Evolutionary conservation across 1,139 yeast species (phyloP).

Genomic region (Neolecta irregularis): DNA sequence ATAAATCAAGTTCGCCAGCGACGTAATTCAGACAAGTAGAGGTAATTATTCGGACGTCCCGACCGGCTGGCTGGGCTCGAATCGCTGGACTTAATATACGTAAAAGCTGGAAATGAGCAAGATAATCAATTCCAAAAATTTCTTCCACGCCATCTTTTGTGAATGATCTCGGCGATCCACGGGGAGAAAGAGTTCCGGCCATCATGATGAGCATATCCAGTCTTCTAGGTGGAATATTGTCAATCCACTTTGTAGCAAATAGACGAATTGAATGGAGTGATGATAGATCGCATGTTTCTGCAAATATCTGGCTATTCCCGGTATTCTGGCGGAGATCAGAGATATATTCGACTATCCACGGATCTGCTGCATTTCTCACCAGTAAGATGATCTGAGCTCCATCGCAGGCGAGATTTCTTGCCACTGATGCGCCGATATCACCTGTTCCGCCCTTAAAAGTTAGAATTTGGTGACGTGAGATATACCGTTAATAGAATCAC

Average conservation of each 20-base stretch:
- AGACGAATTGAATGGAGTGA: slow-evolving; percentile 65
- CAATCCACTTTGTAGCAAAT: slow-evolving; percentile 90
- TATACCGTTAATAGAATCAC: slow-evolving; percentile 3
- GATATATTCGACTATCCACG: slow-evolving; percentile 67
- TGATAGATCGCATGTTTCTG: slow-evolving; percentile 72
- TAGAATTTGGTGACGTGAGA: background rate
- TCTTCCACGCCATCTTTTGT: slow-evolving; percentile 72
- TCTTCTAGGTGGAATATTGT: slow-evolving; percentile 77
- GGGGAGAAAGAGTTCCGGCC: slow-evolving; percentile 72
- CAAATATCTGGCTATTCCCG: slow-evolving; percentile 60
- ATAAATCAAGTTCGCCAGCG: slow-evolving; percentile 46
- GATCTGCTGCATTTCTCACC: slow-evolving; percentile 45
- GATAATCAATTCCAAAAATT: slow-evolving; percentile 71
- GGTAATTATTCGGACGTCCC: slow-evolving; percentile 71
- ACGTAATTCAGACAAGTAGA: slow-evolving; percentile 67
- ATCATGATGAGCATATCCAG: slow-evolving; percentile 77
- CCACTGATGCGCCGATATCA: slow-evolving; percentile 72
- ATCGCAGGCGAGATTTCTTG: slow-evolving; percentile 49
- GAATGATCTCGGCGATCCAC: slow-evolving; percentile 41
- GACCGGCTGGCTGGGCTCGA: slow-evolving; percentile 78
- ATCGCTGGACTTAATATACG: slow-evolving; percentile 67
- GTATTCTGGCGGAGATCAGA: slow-evolving; percentile 60
- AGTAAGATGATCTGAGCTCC: slow-evolving; percentile 82
- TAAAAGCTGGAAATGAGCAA: slow-evolving; percentile 64
- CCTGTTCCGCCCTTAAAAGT: slow-evolving; percentile 60